Evolutionary conservation across 306 rosid genomes (phyloP), one percentile per base, ranked within the genome.

Genomic region (Citrullus mucosospermus): DNA sequence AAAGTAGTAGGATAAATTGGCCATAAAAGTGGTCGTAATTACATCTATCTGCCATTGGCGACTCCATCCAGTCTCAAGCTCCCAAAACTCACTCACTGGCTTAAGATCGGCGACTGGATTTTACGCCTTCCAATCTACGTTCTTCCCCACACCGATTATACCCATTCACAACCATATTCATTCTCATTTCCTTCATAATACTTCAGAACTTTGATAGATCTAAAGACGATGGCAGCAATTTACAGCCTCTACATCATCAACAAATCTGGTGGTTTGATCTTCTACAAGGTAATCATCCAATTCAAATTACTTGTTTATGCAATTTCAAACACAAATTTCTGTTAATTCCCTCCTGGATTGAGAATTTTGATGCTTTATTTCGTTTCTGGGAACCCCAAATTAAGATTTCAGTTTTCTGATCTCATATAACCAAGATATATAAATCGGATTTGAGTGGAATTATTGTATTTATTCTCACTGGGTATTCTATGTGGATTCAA

Each of bases 221-320:
- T 73, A 66, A 75, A 58, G 34, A 58, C 83, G 79, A 92, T 90
- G 97, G 98, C 96, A 56, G 95, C 97, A 38, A 92, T 94, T 74
- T 92, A 88, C 88, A 89, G 95, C 71, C 96, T 95, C 79, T 95
- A 95, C 85, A 87, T 95, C 83, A 92, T 95, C 87, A 92, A 92
- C 77, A 94, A 94, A 85, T 90, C 96, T 53, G 98, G 98, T 30
- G 97, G 98, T 57, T 84, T 95, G 87, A 91, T 95, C 86, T 95
- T 88, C 86, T 88, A 91, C 86, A 92, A 95, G 96, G 97, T 92
- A 80, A 66, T n/a, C 32, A 3, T 16, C 25, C 41, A 5, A 34
- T 4, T 17, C 9, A 17, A 41, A 41, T n/a, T 56, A 1, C 10
- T 41, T 18, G 2, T 25, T 71, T 22, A 25, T 25, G 56, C 41